Conservation (phyloP, 805 yeast species). For the Saturnispora hagleri region DNA sequence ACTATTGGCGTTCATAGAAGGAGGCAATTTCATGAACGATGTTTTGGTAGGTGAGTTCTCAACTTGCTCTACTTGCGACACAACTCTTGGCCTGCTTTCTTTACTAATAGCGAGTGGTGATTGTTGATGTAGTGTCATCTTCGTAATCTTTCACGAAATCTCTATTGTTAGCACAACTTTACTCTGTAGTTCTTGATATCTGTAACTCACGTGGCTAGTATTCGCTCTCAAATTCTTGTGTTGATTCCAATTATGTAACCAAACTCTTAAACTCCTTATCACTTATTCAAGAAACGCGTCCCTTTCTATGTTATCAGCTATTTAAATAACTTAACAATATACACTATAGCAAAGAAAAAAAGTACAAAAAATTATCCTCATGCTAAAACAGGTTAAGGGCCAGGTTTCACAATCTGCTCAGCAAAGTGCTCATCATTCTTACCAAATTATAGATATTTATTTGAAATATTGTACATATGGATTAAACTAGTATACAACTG, state of each 20-base stretch:
- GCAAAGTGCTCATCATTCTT: not conserved
- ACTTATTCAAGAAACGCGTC: not conserved
- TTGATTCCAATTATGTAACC: not conserved
- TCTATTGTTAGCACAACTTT: not conserved
- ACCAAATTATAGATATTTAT: not conserved
- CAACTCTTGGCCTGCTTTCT: constrained; percentile 1
- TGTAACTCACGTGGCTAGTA: not conserved
- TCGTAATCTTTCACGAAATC: not conserved
- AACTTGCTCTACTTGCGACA: constrained; percentile 4
- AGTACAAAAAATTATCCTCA: not conserved
- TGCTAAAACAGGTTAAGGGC: not conserved
- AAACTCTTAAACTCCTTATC: not conserved
- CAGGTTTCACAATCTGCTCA: not conserved
- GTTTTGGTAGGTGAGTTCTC: constrained; percentile 5
- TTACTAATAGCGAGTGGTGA: not conserved
- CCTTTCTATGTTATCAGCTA: not conserved
- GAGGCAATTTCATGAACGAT: constrained; percentile 2
- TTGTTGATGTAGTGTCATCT: not conserved
- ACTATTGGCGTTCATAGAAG: not conserved
- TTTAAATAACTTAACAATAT: not conserved
- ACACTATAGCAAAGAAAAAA: not conserved
- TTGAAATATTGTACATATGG: not conserved
- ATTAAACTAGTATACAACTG: not conserved
- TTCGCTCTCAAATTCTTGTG: not conserved
- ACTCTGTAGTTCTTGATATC: not conserved